Percentiles rank a stretch among this genome's conserved stretches.
Conservation (phyloP, 345 rosid species). For the Salix arbutifolia region DNA sequence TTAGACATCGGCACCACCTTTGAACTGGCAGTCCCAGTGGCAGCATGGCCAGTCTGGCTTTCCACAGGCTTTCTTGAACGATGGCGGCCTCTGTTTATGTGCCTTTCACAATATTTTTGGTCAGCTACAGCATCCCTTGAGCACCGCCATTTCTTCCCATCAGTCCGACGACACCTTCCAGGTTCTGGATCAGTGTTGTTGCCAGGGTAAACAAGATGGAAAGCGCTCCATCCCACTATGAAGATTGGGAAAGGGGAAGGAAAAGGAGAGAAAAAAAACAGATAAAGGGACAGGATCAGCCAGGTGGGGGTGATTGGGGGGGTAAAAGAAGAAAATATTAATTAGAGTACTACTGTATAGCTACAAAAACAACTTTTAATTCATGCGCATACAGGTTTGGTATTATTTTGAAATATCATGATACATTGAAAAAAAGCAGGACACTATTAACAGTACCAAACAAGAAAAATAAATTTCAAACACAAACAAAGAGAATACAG, state of each 20-base stretch:
- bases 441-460: no score
- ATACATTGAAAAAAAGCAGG: not conserved
- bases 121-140: constrained; percentile 67
- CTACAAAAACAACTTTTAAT: constrained; percentile 4
- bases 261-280: not conserved
- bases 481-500: no score
- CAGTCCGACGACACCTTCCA: constrained; percentile 72
- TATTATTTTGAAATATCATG: not conserved
- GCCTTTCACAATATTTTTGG: constrained; percentile 80
- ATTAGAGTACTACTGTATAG: not conserved
- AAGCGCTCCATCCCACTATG: constrained; percentile 61
- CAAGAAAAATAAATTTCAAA: no score
- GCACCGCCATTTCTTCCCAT: constrained; percentile 90
- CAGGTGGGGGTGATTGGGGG: no score
- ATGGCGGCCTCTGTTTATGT: constrained; percentile 76
- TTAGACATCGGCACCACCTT: constrained; percentile 35
- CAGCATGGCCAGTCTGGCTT: constrained; percentile 50
- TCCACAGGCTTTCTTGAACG: constrained; percentile 91
- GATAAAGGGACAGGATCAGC: no score
- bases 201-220: constrained; percentile 54
- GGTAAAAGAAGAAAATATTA: not conserved
- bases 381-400: not conserved
- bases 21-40: constrained; percentile 29
- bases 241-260: constrained; percentile 1
- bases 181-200: constrained; percentile 59